phyloP scores from a whole-genome alignment of 2,329 filamentous ascomycete species.

The Pseudophaeomoniella oleicola region DNA sequence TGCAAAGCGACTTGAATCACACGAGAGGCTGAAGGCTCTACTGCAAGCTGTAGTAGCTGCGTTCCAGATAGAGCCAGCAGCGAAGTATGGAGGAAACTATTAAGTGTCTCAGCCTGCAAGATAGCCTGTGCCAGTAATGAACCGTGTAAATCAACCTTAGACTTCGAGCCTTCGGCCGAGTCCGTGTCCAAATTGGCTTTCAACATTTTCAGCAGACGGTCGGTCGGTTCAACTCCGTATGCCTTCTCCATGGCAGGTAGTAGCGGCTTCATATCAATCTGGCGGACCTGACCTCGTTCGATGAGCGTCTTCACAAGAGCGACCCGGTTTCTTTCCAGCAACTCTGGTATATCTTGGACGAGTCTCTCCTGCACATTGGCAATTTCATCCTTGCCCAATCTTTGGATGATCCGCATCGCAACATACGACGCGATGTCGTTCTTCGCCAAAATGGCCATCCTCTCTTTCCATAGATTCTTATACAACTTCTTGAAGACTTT shows the following conservation, averaged over 20 bases:
- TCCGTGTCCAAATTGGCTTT: constrained; percentile 31
- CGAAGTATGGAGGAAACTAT: constrained; percentile 59
- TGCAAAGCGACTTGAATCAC: constrained; percentile 50
- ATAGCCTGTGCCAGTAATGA: constrained; percentile 70
- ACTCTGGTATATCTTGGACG: constrained; percentile 53
- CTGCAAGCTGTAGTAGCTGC: constrained; percentile 51
- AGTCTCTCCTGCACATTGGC: constrained; percentile 58
- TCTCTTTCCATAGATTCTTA: constrained; percentile 60
- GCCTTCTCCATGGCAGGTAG: constrained; percentile 42
- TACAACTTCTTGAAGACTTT: constrained; percentile 87
- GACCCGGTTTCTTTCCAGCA: constrained; percentile 63
- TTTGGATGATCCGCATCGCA: constrained; percentile 65
- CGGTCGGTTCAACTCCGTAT: constrained; percentile 34
- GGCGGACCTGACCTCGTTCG: constrained; percentile 62
- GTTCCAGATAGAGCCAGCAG: constrained; percentile 44
- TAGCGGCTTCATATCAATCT: constrained; percentile 40
- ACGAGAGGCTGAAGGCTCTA: constrained; percentile 42
- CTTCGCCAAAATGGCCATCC: constrained; percentile 65
- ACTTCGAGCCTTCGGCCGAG: neutral
- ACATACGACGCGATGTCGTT: constrained; percentile 88
- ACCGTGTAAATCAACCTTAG: constrained; percentile 45
- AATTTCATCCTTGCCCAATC: constrained; percentile 76
- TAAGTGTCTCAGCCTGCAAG: constrained; percentile 58
- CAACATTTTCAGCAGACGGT: constrained; percentile 46
- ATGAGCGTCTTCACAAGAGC: constrained; percentile 70